These are phyloP conservation scores for Rutidosis leptorrhynchoides DNA, from an alignment of 129 eudicot genomes.

Conservation along the genomic window DNA sequence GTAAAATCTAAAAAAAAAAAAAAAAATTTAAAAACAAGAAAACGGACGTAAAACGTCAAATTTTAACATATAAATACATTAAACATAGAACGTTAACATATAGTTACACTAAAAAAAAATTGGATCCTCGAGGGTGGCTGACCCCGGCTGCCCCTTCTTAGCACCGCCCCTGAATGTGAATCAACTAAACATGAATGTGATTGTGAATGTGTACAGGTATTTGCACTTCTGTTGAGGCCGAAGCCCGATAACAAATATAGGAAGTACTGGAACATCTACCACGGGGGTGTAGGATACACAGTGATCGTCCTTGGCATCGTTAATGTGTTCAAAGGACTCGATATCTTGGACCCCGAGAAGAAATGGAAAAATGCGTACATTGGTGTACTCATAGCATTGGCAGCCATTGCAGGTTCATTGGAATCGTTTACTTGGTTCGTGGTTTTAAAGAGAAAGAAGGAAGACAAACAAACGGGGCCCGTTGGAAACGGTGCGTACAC, in stretches of 20 bases:
- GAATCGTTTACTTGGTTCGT: constrained; percentile 70
- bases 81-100: too few relatives aligned
- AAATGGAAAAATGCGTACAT: constrained; percentile 80
- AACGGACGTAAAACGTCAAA: too few relatives aligned
- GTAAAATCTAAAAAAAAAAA: too few relatives aligned
- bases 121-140: too few relatives aligned
- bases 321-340: constrained; percentile 69
- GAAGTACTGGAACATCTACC: constrained; percentile 80
- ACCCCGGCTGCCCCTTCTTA: too few relatives aligned
- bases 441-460: constrained; percentile 50
- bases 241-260: constrained; percentile 85
- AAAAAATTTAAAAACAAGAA: too few relatives aligned
- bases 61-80: too few relatives aligned
- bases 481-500: constrained; percentile 40
- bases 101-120: too few relatives aligned
- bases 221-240: constrained; percentile 82
- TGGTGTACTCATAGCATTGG: constrained; percentile 56
- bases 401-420: constrained; percentile 43
- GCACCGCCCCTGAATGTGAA: too few relatives aligned
- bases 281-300: constrained; percentile 50
- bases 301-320: constrained; percentile 54
- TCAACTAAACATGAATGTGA: neutral
- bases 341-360: too few relatives aligned
- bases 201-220: constrained; percentile 38
- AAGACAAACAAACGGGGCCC: constrained; percentile 33